Conservation (phyloP, 805 yeast species). For the Blastobotrys attinorum region DNA sequence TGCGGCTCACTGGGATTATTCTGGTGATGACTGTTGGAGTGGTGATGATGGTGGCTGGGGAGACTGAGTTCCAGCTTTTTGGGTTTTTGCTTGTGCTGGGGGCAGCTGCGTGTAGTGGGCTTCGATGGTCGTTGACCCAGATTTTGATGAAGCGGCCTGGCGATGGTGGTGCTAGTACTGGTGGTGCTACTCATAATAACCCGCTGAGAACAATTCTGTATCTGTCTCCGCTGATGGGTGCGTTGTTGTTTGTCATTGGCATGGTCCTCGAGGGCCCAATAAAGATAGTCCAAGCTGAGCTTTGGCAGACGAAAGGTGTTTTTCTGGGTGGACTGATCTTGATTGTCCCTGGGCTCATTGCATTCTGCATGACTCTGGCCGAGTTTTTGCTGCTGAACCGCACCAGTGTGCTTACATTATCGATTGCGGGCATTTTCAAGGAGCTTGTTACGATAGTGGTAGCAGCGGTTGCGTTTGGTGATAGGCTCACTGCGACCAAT, state of each 20-base stretch:
- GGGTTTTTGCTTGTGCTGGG: slow-evolving; percentile 71
- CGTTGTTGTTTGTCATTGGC: slow-evolving; percentile 55
- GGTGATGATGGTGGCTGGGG: slow-evolving; percentile 65
- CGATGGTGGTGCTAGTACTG: slow-evolving; percentile 1
- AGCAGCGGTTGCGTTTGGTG: slow-evolving; percentile 55
- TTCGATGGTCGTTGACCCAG: slow-evolving; percentile 95
- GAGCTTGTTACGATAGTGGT: slow-evolving; percentile 68
- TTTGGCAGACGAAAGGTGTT: slow-evolving; percentile 61
- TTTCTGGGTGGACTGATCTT: slow-evolving; percentile 48
- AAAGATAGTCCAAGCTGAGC: slow-evolving; percentile 42
- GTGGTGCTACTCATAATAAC: slow-evolving; percentile 28
- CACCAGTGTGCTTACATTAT: slow-evolving; percentile 77
- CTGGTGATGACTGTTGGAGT: slow-evolving; percentile 77
- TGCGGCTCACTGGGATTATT: slow-evolving; percentile 63
- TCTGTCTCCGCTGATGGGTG: slow-evolving; percentile 77
- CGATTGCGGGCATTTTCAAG: slow-evolving; percentile 89
- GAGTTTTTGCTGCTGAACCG: slow-evolving; percentile 78
- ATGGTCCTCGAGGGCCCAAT: slow-evolving; percentile 59
- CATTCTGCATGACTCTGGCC: slow-evolving; percentile 75
- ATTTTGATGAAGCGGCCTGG: slow-evolving; percentile 50
- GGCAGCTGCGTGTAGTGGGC: slow-evolving; percentile 77
- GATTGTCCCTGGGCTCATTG: slow-evolving; percentile 75
- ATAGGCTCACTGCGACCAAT: slow-evolving; percentile 58
- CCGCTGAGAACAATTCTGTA: slow-evolving; percentile 81
- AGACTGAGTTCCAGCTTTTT: slow-evolving; percentile 30